Evolutionary conservation across 345 rosid genomes (phyloP).

Genomic region (Sisymbrium irio): DNA sequence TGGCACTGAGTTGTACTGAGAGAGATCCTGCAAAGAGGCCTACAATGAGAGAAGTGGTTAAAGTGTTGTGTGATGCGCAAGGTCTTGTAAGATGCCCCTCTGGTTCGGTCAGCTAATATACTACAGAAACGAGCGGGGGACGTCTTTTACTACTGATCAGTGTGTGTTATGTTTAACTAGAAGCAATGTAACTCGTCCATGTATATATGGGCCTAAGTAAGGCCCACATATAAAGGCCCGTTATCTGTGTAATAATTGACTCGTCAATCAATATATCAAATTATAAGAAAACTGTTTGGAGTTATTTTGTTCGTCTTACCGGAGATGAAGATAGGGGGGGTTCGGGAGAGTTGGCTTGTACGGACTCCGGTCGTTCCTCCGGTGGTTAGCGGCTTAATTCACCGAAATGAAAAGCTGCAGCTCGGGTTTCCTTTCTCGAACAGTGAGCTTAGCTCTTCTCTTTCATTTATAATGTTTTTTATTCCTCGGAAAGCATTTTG

Average conservation of each 20-base stretch:
- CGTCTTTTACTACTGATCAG: background rate
- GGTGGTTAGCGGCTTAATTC: background rate
- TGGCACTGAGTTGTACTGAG: conserved; percentile 64
- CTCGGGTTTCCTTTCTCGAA: conserved; percentile 4
- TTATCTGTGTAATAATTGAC: background rate
- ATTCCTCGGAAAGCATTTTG: background rate
- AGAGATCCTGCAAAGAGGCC: conserved; percentile 58
- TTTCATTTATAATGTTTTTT: background rate
- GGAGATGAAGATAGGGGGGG: conserved; percentile 30
- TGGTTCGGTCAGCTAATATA: conserved; percentile 3
- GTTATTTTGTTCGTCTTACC: background rate
- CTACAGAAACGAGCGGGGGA: background rate
- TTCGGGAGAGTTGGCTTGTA: conserved; percentile 4
- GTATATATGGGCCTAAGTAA: background rate
- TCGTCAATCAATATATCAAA: background rate
- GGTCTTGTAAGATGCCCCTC: conserved; percentile 22
- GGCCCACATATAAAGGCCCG: conserved; percentile 4
- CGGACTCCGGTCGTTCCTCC: conserved; percentile 13
- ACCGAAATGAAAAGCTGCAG: background rate
- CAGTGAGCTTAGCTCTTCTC: conserved; percentile 29
- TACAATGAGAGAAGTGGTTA: conserved; percentile 67
- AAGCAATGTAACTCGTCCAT: background rate
- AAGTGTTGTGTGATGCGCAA: conserved; percentile 37
- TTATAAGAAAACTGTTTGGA: background rate
- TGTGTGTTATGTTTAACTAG: background rate